Evolutionary conservation across 2,329 filamentous ascomycete species (phyloP).

Genomic region (Trichothecium roseum): DNA sequence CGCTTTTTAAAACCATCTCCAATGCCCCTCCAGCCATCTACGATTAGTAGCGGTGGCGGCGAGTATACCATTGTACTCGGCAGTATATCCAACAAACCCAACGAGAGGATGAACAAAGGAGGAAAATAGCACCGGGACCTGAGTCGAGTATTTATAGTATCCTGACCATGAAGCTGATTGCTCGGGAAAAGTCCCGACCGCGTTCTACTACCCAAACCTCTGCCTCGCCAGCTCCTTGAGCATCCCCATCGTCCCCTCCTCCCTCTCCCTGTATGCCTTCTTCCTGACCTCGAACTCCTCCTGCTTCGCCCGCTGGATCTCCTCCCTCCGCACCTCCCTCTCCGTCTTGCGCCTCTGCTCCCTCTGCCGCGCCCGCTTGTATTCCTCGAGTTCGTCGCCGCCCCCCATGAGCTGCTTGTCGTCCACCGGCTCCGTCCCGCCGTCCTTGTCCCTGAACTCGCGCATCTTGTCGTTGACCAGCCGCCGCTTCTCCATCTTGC

Average conservation of each 20-base stretch:
- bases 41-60: too few relatives aligned
- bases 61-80: too few relatives aligned
- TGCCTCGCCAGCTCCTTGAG: constrained; percentile 68
- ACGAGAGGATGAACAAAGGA: too few relatives aligned
- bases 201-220: constrained; percentile 65
- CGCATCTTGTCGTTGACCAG: constrained; percentile 64
- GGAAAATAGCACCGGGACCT: too few relatives aligned
- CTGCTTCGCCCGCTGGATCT: constrained; percentile 61
- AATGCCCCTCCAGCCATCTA: too few relatives aligned
- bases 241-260: constrained; percentile 77
- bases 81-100: too few relatives aligned
- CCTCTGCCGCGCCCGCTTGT: constrained; percentile 55
- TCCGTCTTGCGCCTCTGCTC: constrained; percentile 71
- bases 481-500: constrained; percentile 75
- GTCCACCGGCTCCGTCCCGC: constrained; percentile 38
- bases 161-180: too few relatives aligned
- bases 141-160: too few relatives aligned
- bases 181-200: too few relatives aligned
- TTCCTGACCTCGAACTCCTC: constrained; percentile 75
- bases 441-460: constrained; percentile 59
- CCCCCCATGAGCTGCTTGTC: constrained; percentile 74
- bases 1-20: too few relatives aligned
- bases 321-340: constrained; percentile 71
- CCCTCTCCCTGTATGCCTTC: constrained; percentile 59
- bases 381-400: constrained; percentile 53